Evolutionary conservation across 2,329 filamentous ascomycete species (phyloP), one percentile per base, ranked within the genome.

Genomic region (Diaporthe amygdali): DNA sequence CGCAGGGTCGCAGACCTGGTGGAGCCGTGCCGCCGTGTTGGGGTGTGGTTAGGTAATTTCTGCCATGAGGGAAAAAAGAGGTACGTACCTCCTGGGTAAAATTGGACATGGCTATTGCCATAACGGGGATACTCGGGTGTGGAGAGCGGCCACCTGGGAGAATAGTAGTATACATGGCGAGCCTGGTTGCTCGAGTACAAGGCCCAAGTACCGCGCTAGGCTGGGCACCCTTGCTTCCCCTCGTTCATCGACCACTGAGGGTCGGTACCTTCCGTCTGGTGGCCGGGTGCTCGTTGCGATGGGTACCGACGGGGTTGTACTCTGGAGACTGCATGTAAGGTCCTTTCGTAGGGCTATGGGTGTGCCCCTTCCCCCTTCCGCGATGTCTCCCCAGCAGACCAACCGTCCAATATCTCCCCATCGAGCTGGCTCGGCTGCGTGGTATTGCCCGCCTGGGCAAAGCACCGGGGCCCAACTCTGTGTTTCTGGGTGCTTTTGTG

Each of bases 271-370:
- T 30, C 25, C 22, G n/a, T 34, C 22, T 56, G 41, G 66, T 56
- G 30, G 41, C 22, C 66, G n/a, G 9, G 10, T 22, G 22, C 22
- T 22, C 22, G n/a, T 5, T 27, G 30, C 30, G 17, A 15, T 56
- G 44, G 66, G 66, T 68, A 68, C 30, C 66, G 27, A 39, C 39
- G 12, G 27, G 52, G 52, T 59, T 51, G 64, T 41, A 17, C 37
- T 67, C 44, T 49, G 20, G 30, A 64, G 30, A 55, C 64, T 30
- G 64, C 52, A 68, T 68, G 66, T 68, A 68, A 68, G 66, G 66
- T 68, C 66, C 66, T 68, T 68, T 68, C 39, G 66, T 55, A 56
- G 51, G 51, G 39, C 51, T 47, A 46, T 34, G 20, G 25, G 37
- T 25, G 34, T 44, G 30, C 22, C 30, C 25, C 17, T 17, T 52